Conservation (phyloP, 2,329 filamentous ascomycete genomes). For the Penicillium sp. region DNA sequence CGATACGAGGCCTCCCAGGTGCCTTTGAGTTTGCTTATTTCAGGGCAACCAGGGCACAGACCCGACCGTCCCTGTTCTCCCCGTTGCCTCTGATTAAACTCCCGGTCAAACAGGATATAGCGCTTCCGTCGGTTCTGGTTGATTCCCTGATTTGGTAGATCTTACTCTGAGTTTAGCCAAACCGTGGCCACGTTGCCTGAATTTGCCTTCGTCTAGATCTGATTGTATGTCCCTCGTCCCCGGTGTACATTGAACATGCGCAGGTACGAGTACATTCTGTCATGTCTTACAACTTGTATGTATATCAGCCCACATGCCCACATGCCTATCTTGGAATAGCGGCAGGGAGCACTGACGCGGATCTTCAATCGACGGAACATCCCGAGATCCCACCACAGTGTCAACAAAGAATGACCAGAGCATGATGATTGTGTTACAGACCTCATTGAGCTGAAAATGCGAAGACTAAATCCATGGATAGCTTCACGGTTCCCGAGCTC, state of each 20-base stretch:
- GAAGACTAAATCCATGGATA: not conserved
- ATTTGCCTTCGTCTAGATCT: not conserved
- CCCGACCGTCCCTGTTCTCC: not conserved
- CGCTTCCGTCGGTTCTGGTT: not conserved
- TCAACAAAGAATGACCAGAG: not conserved
- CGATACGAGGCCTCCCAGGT: not conserved
- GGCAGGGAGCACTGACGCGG: not conserved
- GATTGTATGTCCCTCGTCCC: not conserved
- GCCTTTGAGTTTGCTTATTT: not conserved
- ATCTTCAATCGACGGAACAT: not conserved
- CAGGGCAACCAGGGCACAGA: not conserved
- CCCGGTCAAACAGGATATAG: not conserved
- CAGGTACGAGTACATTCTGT: not conserved
- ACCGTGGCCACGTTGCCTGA: not conserved
- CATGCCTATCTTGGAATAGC: not conserved
- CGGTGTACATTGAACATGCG: not conserved
- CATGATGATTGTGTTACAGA: not conserved
- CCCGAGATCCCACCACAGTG: not conserved
- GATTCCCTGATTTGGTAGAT: not conserved
- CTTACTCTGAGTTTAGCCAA: not conserved
- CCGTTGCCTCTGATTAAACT: not conserved
- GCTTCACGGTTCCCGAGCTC: not conserved
- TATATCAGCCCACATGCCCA: not conserved
- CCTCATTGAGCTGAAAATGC: not conserved
- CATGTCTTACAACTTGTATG: not conserved